Base-by-base conservation (phyloP, 1,284 basidiomycete genomes). In the Puccinia horiana region DNA sequence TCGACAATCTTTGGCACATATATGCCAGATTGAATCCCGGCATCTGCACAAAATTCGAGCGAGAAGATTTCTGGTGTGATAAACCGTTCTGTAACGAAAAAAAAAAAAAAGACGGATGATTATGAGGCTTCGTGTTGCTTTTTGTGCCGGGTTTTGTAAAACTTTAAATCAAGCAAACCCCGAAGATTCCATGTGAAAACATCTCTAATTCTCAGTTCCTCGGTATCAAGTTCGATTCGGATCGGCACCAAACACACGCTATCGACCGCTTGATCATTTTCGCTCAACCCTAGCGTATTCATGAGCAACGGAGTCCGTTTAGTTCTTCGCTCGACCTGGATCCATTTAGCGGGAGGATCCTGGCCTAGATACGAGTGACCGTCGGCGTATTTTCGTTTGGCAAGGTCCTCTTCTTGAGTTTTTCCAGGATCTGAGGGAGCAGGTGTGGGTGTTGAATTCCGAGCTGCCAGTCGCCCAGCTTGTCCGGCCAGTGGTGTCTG, bases 131-230 rank as follows among this genome's bases (percentile, higher is more conserved):
- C 40, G 26, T 26, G 14, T 52, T 67, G 54, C 29, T 74, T 70
- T 35, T 29, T 8, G 14, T n/a, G n/a, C n/a, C n/a, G 16, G 1
- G 23, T 35, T 32, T 61, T 61, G 11, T 29, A 14, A 18, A 35
- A 9, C 6, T 35, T n/a, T n/a, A 9, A 56, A 61, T 29, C 35
- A 18, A 58, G 18, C 18, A 26, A 88, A 89, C 88, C 94, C 85
- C 93, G 91, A 76, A 95, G 87, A 86, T 98, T 97, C 96, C 96
- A 99, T n/a, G 95, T 90, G 87, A 99, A 98, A 84, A 93, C 93
- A 86, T 99, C 96, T 81, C 95, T 92, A 86, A 99, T 92, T 85
- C 95, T 90, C 86, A 94, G 93, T 0, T 92, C 92, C 11, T 95
- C 93, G 4, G 95, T 95, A 86, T 98, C 95, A 84, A 98, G 92